These are phyloP conservation scores for Buxus sempervirens DNA, from an alignment of 164 flowering plant genomes.

Conservation along the genomic window DNA sequence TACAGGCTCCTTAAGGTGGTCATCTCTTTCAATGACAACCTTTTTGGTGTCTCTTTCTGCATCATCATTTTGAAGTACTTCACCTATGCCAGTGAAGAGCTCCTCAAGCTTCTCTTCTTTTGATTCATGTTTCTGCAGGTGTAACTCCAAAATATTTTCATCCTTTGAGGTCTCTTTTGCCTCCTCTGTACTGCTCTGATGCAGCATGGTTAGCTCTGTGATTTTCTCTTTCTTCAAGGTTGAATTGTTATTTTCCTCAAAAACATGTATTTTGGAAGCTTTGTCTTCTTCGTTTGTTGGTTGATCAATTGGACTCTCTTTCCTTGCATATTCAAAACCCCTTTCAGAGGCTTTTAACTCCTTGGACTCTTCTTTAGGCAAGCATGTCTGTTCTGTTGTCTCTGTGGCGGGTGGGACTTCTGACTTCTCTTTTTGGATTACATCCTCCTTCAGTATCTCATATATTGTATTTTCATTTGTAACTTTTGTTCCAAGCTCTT, in stretches of 20 bases:
- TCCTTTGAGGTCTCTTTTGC: constrained; percentile 1
- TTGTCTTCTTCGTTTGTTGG: neutral
- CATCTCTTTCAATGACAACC: neutral
- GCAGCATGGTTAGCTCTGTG: neutral
- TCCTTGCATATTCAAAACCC: constrained; percentile 4
- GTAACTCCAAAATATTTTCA: constrained; percentile 3
- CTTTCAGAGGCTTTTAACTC: constrained; percentile 7
- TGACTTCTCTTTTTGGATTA: no score
- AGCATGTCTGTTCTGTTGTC: neutral
- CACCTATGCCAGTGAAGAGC: neutral
- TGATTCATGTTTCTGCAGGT: neutral
- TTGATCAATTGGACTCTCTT: constrained; percentile 2
- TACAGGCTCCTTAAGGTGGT: neutral
- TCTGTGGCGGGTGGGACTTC: no score
- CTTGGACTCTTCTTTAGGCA: constrained; percentile 7
- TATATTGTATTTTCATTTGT: neutral
- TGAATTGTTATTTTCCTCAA: constrained; percentile 4
- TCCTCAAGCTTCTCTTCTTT: neutral
- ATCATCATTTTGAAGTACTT: constrained; percentile 1
- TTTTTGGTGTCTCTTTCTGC: neutral
- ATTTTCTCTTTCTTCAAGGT: constrained; percentile 9
- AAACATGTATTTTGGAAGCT: neutral
- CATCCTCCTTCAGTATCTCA: neutral
- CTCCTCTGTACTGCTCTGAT: neutral
- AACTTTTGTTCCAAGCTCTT: neutral